A percentile compares a stretch with the other conserved stretches of the same genome.
These are phyloP conservation scores for Gynandropsis gynandra DNA, from an alignment of 345 rosid species.

Conservation along the genomic window DNA sequence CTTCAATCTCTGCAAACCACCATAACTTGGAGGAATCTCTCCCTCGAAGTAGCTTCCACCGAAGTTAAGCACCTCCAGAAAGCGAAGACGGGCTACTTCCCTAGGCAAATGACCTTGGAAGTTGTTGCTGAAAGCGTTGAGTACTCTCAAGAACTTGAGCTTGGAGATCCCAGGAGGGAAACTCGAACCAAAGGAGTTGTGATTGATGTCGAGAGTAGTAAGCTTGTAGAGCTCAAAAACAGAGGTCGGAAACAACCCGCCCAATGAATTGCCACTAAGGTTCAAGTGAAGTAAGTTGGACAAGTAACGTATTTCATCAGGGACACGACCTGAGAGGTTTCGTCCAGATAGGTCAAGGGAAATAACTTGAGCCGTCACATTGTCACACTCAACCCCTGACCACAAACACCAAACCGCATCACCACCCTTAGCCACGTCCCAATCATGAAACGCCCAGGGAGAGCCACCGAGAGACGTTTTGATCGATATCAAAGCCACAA, in stretches of 20 bases:
- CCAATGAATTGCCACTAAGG: conserved; percentile 57
- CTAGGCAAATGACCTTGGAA: conserved; percentile 60
- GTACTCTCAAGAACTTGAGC: conserved; percentile 51
- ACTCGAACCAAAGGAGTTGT: conserved; percentile 64
- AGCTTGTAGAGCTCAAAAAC: conserved; percentile 58
- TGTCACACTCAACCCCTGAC: conserved; percentile 69
- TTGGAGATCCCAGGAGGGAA: conserved; percentile 73
- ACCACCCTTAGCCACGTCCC: conserved; percentile 43
- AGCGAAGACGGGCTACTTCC: conserved; percentile 45
- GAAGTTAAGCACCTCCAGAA: conserved; percentile 75
- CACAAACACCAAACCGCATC: conserved; percentile 73
- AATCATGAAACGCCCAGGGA: conserved; percentile 49
- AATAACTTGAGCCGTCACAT: conserved; percentile 43
- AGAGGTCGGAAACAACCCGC: conserved; percentile 45
- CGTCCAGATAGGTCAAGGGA: conserved; percentile 72
- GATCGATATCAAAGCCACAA: conserved; percentile 59
- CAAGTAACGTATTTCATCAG: conserved; percentile 52
- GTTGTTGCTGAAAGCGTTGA: conserved; percentile 75
- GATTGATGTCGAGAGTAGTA: conserved; percentile 64
- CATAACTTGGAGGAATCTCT: conserved; percentile 57
- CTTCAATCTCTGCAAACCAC: conserved; percentile 46
- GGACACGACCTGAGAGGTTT: conserved; percentile 65
- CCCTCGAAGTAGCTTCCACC: conserved; percentile 93
- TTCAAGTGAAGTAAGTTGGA: conserved; percentile 54
- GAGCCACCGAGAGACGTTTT: conserved; percentile 63